Percentiles rank a stretch among this genome's conserved stretches.
Evolutionary conservation across 805 yeast genomes (phyloP).

Genomic region (Candida nitratophila): DNA sequence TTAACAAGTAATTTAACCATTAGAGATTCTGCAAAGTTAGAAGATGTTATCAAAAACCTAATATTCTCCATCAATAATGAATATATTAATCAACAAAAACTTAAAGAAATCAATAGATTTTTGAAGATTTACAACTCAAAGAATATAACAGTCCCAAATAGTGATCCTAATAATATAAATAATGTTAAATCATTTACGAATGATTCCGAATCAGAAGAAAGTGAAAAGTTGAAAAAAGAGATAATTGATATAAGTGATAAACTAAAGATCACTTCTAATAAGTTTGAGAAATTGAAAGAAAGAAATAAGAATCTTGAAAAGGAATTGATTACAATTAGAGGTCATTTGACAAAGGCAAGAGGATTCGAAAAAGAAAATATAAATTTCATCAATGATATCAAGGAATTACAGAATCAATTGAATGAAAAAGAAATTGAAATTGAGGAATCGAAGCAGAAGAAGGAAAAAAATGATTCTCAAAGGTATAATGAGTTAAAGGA

Average conservation of each 20-base stretch:
- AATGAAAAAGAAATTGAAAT: not conserved
- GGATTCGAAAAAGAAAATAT: not conserved
- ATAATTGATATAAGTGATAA: not conserved
- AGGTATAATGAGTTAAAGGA: not conserved
- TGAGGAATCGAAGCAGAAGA: not conserved
- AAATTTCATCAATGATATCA: too few species aligned
- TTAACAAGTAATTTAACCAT: conserved; percentile 42
- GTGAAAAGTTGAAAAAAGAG: not conserved
- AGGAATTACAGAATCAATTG: not conserved
- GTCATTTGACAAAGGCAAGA: conserved; percentile 8
- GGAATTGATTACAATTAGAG: conserved; percentile 13
- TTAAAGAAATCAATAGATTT: conserved; percentile 49
- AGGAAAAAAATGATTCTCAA: too few species aligned
- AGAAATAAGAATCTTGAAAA: conserved; percentile 11
- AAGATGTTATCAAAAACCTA: conserved; percentile 47
- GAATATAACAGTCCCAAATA: not conserved
- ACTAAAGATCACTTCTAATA: conserved; percentile 2
- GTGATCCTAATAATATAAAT: too few species aligned
- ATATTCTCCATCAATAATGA: conserved; percentile 50
- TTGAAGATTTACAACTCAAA: conserved; percentile 37
- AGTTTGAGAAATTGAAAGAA: conserved; percentile 13
- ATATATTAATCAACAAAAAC: conserved; percentile 49
- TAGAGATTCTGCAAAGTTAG: conserved; percentile 48
- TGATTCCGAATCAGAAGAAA: not conserved
- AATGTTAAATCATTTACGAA: too few species aligned